Evolutionary conservation across 176 grass and related monocot species (phyloP).

Genomic region (Carex myosuroides): DNA sequence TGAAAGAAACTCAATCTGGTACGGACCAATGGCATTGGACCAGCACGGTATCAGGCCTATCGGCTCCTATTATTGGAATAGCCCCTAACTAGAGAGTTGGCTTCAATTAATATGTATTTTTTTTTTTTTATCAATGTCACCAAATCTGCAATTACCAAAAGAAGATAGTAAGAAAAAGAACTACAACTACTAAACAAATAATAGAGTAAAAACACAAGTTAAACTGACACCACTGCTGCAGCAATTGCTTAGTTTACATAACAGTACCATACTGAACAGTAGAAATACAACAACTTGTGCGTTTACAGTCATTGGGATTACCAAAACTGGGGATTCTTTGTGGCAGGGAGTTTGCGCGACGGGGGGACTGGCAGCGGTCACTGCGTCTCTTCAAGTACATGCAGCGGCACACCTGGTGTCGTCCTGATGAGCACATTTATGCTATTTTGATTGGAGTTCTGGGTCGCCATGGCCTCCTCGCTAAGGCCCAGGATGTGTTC

Average conservation of each 20-base stretch:
- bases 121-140: background rate
- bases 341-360: slow-evolving; percentile 60
- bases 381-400: slow-evolving; percentile 98
- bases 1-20: background rate
- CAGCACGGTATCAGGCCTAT: background rate
- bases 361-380: slow-evolving; percentile 92
- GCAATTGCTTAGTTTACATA: slow-evolving; percentile 1
- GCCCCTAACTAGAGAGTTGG: background rate
- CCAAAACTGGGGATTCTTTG: background rate
- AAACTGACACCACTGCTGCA: background rate
- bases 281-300: background rate
- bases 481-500: slow-evolving; percentile 48
- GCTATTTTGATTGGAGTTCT: slow-evolving; percentile 86
- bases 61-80: background rate
- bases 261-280: background rate
- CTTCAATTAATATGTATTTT: background rate
- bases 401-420: slow-evolving; percentile 90
- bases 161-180: background rate
- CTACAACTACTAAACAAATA: background rate
- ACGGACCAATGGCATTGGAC: background rate
- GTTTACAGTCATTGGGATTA: background rate
- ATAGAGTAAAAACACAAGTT: background rate
- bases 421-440: slow-evolving; percentile 95
- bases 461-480: slow-evolving; percentile 62
- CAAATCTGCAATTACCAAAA: background rate